Evolutionary conservation across 2,329 filamentous ascomycete species (phyloP).

Genomic region (Aspergillus pseudonomiae): DNA sequence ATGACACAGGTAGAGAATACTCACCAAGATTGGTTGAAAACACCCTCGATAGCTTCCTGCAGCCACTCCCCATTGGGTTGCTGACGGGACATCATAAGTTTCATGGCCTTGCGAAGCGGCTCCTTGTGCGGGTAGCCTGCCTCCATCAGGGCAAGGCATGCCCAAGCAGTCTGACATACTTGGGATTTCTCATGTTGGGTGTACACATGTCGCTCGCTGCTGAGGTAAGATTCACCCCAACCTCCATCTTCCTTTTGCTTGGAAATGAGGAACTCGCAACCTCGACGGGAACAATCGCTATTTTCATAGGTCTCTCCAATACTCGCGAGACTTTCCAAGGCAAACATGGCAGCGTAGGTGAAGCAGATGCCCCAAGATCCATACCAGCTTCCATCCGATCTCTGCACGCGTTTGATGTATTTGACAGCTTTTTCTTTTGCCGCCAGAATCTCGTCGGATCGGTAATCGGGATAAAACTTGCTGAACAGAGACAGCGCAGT

Average conservation of each 20-base stretch:
- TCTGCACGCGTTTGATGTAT: constrained; percentile 82
- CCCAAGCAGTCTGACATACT: constrained; percentile 95
- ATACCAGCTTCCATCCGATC: constrained; percentile 90
- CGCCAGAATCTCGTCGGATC: constrained; percentile 70
- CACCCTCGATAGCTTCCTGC: constrained; percentile 94
- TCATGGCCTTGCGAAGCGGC: constrained; percentile 72
- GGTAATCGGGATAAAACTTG: constrained; percentile 79
- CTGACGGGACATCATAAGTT: constrained; percentile 82
- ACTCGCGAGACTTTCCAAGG: constrained; percentile 79
- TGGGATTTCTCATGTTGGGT: constrained; percentile 78
- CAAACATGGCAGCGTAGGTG: constrained; percentile 96
- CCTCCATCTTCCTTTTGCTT: constrained; percentile 88
- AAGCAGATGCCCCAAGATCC: constrained; percentile 98
- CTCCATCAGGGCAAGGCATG: constrained; percentile 77
- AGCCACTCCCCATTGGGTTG: constrained; percentile 89
- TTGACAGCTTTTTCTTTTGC: constrained; percentile 74
- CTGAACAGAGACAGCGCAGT: constrained; percentile 83
- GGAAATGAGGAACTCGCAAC: constrained; percentile 82
- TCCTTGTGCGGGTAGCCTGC: constrained; percentile 77
- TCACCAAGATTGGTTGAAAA: constrained; percentile 96
- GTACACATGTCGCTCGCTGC: constrained; percentile 77
- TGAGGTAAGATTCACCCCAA: constrained; percentile 93
- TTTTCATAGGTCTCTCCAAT: constrained; percentile 81
- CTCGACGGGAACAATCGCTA: constrained; percentile 69
- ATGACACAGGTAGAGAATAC: constrained; percentile 33